These are phyloP conservation scores for Ottelia alismoides DNA, from an alignment of 106 monocot genomes.

Conservation along the genomic window DNA sequence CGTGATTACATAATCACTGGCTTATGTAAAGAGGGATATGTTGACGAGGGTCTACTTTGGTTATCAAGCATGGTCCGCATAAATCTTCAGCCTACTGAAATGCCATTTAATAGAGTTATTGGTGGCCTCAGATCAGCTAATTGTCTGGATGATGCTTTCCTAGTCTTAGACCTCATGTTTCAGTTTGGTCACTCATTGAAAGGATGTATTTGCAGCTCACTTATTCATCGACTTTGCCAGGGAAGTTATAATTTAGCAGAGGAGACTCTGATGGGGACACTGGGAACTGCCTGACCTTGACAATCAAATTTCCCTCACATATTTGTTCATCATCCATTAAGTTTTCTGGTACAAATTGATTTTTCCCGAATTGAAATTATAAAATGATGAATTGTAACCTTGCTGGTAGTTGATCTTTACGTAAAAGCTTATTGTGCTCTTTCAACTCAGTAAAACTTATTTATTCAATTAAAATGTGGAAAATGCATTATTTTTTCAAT, in stretches of 20 bases:
- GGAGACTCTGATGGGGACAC: neutral
- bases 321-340: too few relatives aligned
- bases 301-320: too few relatives aligned
- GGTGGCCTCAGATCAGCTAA: neutral
- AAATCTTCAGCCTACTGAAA: conserved; percentile 7
- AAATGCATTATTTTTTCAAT: too few relatives aligned
- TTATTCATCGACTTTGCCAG: conserved; percentile 7
- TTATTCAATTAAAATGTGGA: too few relatives aligned
- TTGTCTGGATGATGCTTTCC: conserved; percentile 12
- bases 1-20: conserved; percentile 13
- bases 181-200: conserved; percentile 2
- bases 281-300: too few relatives aligned
- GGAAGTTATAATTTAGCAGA: neutral
- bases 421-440: too few relatives aligned
- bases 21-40: conserved; percentile 7
- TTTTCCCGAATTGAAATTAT: too few relatives aligned
- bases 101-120: conserved; percentile 13
- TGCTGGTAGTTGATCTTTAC: too few relatives aligned
- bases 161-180: conserved; percentile 14
- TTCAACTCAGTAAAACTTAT: too few relatives aligned
- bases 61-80: conserved; percentile 5
- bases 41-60: conserved; percentile 10
- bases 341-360: too few relatives aligned
- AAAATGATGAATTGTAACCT: too few relatives aligned
- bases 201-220: neutral